phyloP scores from a whole-genome alignment of 2,329 filamentous ascomycete genomes.

The Diaporthe destruens region DNA sequence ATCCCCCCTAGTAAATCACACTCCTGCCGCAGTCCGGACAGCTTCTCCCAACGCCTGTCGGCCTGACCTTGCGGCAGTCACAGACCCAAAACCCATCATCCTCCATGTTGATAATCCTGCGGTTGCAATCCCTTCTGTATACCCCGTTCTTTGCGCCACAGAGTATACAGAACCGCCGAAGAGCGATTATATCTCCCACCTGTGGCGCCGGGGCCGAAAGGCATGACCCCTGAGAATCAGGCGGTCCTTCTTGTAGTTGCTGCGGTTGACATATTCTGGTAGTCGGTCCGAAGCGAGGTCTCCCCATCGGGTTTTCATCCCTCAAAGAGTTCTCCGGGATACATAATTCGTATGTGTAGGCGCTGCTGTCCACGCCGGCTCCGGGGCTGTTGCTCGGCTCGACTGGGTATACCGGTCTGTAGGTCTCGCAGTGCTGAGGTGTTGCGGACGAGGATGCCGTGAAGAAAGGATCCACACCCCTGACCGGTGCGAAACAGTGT shows the following conservation, averaged over 20 bases:
- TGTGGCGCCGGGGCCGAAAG: not conserved
- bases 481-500: conserved; percentile 35
- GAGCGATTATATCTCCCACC: conserved; percentile 33
- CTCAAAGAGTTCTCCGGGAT: conserved; percentile 3
- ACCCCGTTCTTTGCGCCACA: conserved; percentile 35
- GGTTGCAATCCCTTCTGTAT: conserved; percentile 40
- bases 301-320: not conserved
- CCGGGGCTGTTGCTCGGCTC: not conserved
- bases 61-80: conserved; percentile 34
- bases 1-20: conserved; percentile 35
- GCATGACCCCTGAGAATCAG: no score
- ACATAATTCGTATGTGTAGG: conserved; percentile 37
- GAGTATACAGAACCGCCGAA: conserved; percentile 38
- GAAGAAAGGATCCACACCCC: conserved; percentile 36
- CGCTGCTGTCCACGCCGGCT: not conserved
- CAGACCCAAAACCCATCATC: conserved; percentile 38
- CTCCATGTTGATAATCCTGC: conserved; percentile 38
- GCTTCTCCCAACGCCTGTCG: conserved; percentile 27
- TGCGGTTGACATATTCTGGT: conserved; percentile 28
- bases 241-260: not conserved
- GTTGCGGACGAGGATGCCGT: conserved; percentile 11
- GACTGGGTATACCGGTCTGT: conserved; percentile 35
- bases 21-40: conserved; percentile 35
- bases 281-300: not conserved
- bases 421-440: not conserved